Evolutionary conservation across 257 asterid genomes (phyloP).

Genomic region (Nicotiana benthamiana): DNA sequence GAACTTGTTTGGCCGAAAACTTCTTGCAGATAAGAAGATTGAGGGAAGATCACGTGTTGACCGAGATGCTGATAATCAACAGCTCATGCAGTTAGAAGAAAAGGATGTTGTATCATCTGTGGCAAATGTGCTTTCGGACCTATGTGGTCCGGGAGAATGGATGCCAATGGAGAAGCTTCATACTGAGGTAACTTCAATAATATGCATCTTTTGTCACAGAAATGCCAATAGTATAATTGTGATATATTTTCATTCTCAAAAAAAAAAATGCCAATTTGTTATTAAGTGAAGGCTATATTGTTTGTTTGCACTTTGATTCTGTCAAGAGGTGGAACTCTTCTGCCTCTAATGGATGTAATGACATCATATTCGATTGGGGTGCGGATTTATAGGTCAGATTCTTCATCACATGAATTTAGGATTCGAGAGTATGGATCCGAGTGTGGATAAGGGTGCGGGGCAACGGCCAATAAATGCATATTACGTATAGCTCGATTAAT

Average conservation of each 20-base stretch:
- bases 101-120: constrained; percentile 91
- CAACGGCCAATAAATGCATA: too few species aligned
- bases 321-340: not conserved
- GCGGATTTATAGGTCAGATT: too few species aligned
- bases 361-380: not conserved
- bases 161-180: constrained; percentile 97
- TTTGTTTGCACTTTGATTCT: not conserved
- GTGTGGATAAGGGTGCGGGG: too few species aligned
- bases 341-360: not conserved
- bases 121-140: constrained; percentile 79
- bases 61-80: constrained; percentile 82
- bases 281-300: not conserved
- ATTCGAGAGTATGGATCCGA: too few species aligned
- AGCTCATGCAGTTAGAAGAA: constrained; percentile 76
- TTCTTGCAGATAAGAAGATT: constrained; percentile 59
- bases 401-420: too few species aligned
- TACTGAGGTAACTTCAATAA: constrained; percentile 41
- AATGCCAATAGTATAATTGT: too few species aligned
- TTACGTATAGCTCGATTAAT: too few species aligned
- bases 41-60: constrained; percentile 65
- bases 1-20: constrained; percentile 11
- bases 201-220: not conserved
- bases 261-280: not conserved
- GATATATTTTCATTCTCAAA: too few species aligned
- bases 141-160: constrained; percentile 98